Conservation (phyloP, 805 yeast genomes). For the Wickerhamiella siamensis region DNA sequence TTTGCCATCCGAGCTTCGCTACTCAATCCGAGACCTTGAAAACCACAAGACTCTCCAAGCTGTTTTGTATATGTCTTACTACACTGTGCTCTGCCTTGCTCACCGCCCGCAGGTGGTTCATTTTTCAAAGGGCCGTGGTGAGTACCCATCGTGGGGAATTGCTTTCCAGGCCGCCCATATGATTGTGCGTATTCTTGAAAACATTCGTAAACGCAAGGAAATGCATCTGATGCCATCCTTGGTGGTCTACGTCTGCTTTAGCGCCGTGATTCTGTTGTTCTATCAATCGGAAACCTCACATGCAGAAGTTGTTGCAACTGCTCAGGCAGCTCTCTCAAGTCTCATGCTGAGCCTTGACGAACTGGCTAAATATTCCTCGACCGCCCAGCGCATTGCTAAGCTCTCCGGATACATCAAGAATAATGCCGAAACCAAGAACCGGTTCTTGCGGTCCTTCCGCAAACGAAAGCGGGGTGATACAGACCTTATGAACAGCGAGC, state of each 20-base stretch:
- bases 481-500: neutral
- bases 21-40: slow-evolving; percentile 38
- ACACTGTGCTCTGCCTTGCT: slow-evolving; percentile 53
- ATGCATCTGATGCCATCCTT: slow-evolving; percentile 42
- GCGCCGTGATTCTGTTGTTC: slow-evolving; percentile 57
- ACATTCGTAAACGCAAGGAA: slow-evolving; percentile 36
- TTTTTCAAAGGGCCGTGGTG: slow-evolving; percentile 10
- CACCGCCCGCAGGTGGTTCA: slow-evolving; percentile 47
- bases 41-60: slow-evolving; percentile 45
- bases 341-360: slow-evolving; percentile 27
- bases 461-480: slow-evolving; percentile 1
- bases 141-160: slow-evolving; percentile 63
- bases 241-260: slow-evolving; percentile 42
- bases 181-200: slow-evolving; percentile 50
- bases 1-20: slow-evolving; percentile 47
- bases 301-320: slow-evolving; percentile 26
- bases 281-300: slow-evolving; percentile 41
- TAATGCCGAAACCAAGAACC: slow-evolving; percentile 15
- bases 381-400: slow-evolving; percentile 37
- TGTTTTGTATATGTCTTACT: slow-evolving; percentile 51
- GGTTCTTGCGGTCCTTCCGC: slow-evolving; percentile 8
- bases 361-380: slow-evolving; percentile 38
- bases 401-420: slow-evolving; percentile 31
- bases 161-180: slow-evolving; percentile 71
- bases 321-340: slow-evolving; percentile 25